These are phyloP conservation scores for Euphorbia pulcherrima DNA, from an alignment of 345 rosid genomes.

Conservation along the genomic window DNA sequence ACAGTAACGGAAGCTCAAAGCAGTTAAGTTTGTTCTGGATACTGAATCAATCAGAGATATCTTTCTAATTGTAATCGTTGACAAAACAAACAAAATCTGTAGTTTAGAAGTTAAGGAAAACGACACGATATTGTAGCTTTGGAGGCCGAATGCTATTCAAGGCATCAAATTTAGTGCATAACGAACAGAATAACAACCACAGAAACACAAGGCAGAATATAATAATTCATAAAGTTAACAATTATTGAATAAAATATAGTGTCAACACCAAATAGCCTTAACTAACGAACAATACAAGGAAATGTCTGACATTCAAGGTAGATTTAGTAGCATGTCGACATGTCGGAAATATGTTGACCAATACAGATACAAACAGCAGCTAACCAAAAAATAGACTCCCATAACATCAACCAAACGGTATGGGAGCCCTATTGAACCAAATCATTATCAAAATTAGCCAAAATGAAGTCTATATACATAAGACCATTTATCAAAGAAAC, in stretches of 20 bases:
- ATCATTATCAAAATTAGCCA: too few species aligned
- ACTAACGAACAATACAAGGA: background rate
- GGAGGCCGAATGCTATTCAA: background rate
- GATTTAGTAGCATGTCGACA: background rate
- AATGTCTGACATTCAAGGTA: conserved; percentile 1
- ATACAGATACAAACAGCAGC: background rate
- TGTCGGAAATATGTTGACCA: background rate
- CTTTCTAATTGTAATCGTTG: background rate
- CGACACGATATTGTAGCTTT: background rate
- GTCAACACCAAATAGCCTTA: conserved; percentile 2
- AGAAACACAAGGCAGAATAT: background rate
- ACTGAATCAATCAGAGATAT: background rate
- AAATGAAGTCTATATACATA: background rate
- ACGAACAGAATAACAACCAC: background rate
- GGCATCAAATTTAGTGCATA: background rate
- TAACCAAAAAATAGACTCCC: background rate
- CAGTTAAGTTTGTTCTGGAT: background rate
- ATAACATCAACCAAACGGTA: background rate
- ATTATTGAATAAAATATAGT: conserved; percentile 5
- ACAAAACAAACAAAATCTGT: background rate
- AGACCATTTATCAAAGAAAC: background rate
- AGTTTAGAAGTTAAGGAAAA: background rate
- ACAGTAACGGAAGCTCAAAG: background rate
- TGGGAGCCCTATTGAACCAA: background rate
- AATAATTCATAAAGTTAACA: background rate